Evolutionary conservation across 2,329 filamentous ascomycete genomes (phyloP).

Genomic region (Penicillium sp.): DNA sequence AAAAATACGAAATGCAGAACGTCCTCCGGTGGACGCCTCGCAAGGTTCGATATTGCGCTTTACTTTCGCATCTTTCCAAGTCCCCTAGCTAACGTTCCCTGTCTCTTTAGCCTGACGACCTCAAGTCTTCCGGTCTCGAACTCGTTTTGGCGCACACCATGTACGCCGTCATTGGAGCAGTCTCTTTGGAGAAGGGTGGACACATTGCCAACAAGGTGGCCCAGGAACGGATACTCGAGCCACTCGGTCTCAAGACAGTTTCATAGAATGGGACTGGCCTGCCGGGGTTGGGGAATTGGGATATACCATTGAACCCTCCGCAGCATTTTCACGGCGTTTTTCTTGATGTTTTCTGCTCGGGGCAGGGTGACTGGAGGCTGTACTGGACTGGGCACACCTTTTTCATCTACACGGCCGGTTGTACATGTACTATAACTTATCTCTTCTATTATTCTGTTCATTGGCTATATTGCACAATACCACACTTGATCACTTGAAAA

Average conservation of each 20-base stretch:
- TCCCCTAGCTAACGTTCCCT: constrained; percentile 5
- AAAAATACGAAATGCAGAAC: constrained; percentile 69
- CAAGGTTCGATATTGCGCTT: constrained; percentile 61
- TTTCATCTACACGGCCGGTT: constrained; percentile 27
- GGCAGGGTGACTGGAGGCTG: constrained; percentile 30
- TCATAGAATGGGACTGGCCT: constrained; percentile 24
- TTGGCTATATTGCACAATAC: constrained; percentile 25
- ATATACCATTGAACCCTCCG: constrained; percentile 23
- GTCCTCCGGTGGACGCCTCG: constrained; percentile 89
- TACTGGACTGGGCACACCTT: constrained; percentile 21
- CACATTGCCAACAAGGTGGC: constrained; percentile 74
- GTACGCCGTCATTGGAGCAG: constrained; percentile 83
- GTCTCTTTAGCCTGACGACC: constrained; percentile 61
- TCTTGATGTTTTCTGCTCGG: constrained; percentile 25
- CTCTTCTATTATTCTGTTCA: constrained; percentile 18
- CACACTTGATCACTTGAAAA: constrained; percentile 10
- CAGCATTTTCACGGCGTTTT: constrained; percentile 46
- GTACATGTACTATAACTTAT: constrained; percentile 44
- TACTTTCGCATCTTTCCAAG: constrained; percentile 17
- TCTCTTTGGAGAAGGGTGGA: constrained; percentile 85
- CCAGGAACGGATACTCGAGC: constrained; percentile 72
- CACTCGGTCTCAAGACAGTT: constrained; percentile 46
- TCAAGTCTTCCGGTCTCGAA: constrained; percentile 72
- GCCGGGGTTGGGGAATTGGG: constrained; percentile 22
- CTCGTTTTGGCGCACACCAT: constrained; percentile 76